Evolutionary conservation across 2,329 filamentous ascomycete genomes (phyloP).

Genomic region (Arthrinium puccinioides): DNA sequence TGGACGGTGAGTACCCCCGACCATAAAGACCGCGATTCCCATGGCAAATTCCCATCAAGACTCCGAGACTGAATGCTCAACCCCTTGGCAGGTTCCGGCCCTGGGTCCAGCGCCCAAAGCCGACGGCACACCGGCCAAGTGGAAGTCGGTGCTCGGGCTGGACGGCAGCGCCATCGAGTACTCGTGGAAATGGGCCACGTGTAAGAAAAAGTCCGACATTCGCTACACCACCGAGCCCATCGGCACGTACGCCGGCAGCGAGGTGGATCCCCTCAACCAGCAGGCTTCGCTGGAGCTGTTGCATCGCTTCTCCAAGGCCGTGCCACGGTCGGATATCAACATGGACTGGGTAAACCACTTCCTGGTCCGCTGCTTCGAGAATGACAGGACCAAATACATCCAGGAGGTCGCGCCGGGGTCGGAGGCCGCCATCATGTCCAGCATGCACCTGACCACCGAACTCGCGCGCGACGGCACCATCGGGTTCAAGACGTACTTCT

Average conservation of each 20-base stretch:
- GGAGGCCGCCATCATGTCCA: slow-evolving; percentile 1
- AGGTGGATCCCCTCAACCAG: slow-evolving; percentile 4
- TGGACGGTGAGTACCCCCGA: background rate
- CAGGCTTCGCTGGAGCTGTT: slow-evolving; percentile 2
- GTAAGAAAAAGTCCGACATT: background rate
- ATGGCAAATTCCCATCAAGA: too few relatives aligned
- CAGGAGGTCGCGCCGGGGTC: slow-evolving; percentile 1
- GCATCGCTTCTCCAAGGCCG: slow-evolving; percentile 1
- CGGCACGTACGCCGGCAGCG: slow-evolving; percentile 1
- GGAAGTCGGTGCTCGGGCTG: slow-evolving; percentile 2
- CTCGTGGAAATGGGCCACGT: slow-evolving; percentile 7
- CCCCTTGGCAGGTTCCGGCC: slow-evolving; percentile 2
- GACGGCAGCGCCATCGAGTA: slow-evolving; percentile 8
- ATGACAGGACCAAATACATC: slow-evolving; percentile 3
- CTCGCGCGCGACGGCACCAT: slow-evolving; percentile 1
- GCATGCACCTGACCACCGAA: background rate
- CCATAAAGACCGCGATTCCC: too few relatives aligned
- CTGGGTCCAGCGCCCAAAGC: slow-evolving; percentile 5
- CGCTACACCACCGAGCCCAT: slow-evolving; percentile 7
- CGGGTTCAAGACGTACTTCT: slow-evolving; percentile 5
- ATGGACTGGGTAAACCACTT: slow-evolving; percentile 5
- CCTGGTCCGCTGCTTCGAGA: slow-evolving; percentile 5
- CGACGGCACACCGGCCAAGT: slow-evolving; percentile 1
- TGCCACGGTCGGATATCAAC: slow-evolving; percentile 1
- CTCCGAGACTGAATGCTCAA: background rate